phyloP scores from a whole-genome alignment of 345 rosid species.

The Acer yangbiense region DNA sequence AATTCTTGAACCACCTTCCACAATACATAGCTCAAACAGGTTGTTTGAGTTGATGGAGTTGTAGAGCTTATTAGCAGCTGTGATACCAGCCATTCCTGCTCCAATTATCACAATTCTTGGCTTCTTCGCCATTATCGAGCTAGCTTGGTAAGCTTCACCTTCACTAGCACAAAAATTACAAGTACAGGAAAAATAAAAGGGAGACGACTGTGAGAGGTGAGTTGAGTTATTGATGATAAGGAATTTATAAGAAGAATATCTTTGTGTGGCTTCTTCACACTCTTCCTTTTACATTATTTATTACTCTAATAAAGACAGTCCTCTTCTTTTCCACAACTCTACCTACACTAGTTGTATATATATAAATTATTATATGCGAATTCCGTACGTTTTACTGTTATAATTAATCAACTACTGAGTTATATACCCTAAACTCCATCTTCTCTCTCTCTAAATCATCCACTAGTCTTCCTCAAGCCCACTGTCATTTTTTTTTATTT shows the following conservation, averaged over 20 bases:
- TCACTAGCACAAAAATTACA: not conserved
- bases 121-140: constrained; percentile 70
- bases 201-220: constrained; percentile 28
- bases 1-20: constrained; percentile 87
- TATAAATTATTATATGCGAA: too few relatives aligned
- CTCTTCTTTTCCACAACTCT: constrained; percentile 50
- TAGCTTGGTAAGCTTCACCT: constrained; percentile 11
- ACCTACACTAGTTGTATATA: constrained; percentile 18
- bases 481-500: constrained; percentile 1
- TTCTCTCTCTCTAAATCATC: not conserved
- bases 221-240: constrained; percentile 24
- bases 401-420: too few relatives aligned
- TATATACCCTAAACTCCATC: not conserved
- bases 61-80: constrained; percentile 91
- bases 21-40: constrained; percentile 74
- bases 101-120: constrained; percentile 90
- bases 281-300: constrained; percentile 10
- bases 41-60: constrained; percentile 40
- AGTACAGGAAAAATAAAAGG: not conserved
- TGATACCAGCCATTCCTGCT: constrained; percentile 98
- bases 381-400: too few relatives aligned
- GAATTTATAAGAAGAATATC: constrained; percentile 41
- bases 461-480: constrained; percentile 11
- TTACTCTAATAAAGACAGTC: constrained; percentile 50
- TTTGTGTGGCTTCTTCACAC: constrained; percentile 11